phyloP scores from a whole-genome alignment of 1,139 yeast genomes.

The Zhuliangozyma blackwelliae region DNA sequence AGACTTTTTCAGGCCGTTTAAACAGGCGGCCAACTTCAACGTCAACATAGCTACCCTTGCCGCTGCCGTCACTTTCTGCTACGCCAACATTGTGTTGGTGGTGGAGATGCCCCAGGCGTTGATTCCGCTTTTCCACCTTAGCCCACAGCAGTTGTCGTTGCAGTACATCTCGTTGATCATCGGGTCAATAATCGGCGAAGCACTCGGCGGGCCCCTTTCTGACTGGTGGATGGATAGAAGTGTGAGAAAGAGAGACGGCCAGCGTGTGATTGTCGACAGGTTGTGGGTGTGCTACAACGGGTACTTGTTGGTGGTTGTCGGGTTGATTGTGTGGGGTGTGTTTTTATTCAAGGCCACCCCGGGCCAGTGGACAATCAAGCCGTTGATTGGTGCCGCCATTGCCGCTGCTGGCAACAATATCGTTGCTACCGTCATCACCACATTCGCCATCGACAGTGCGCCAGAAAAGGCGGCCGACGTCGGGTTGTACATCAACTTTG shows the following conservation, averaged over 20 bases:
- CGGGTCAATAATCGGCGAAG: slow-evolving; percentile 21
- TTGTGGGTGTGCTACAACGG: slow-evolving; percentile 20
- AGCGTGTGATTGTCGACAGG: slow-evolving; percentile 16
- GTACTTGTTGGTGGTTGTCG: slow-evolving; percentile 16
- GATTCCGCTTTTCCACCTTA: slow-evolving; percentile 16
- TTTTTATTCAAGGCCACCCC: slow-evolving; percentile 15
- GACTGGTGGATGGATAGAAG: slow-evolving; percentile 21
- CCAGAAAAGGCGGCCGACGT: slow-evolving; percentile 14
- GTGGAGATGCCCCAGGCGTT: slow-evolving; percentile 23
- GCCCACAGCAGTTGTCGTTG: slow-evolving; percentile 19
- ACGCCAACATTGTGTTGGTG: slow-evolving; percentile 19
- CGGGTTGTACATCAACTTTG: slow-evolving; percentile 14
- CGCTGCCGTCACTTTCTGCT: slow-evolving; percentile 18
- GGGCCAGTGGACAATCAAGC: slow-evolving; percentile 20
- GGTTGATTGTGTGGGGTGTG: slow-evolving; percentile 21
- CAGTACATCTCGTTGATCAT: slow-evolving; percentile 20
- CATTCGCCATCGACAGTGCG: slow-evolving; percentile 16
- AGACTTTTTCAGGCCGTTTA: slow-evolving; percentile 12
- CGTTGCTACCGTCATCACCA: slow-evolving; percentile 17
- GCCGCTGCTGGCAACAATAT: slow-evolving; percentile 23
- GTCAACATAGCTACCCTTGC: slow-evolving; percentile 14
- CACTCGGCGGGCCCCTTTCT: slow-evolving; percentile 21
- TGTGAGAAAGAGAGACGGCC: slow-evolving; percentile 11
- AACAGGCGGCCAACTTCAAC: slow-evolving; percentile 10
- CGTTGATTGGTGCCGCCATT: slow-evolving; percentile 21